Conservation (phyloP, 495 filamentous ascomycete species). For the Lineolata rhizophorae region DNA sequence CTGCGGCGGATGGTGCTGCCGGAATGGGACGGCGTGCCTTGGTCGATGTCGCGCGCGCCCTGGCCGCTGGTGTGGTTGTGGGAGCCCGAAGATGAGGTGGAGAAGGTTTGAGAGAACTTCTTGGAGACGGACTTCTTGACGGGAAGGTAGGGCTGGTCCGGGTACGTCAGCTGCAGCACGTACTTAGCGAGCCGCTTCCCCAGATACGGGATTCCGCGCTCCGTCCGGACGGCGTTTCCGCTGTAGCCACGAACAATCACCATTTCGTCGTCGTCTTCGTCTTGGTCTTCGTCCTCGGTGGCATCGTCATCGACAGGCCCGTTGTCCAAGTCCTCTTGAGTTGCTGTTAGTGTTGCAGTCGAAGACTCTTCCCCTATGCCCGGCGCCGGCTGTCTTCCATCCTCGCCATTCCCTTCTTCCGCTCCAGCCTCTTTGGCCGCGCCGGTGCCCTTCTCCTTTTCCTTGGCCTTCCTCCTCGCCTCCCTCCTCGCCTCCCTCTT, state of each 20-base stretch:
- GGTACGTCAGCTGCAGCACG: conserved; percentile 72
- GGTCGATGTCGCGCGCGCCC: conserved; percentile 14
- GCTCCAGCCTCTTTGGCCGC: not conserved
- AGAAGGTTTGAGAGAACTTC: conserved; percentile 13
- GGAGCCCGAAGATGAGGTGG: not conserved
- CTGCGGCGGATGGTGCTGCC: conserved; percentile 29
- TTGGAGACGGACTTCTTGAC: conserved; percentile 27
- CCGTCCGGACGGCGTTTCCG: conserved; percentile 75
- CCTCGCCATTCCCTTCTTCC: not conserved
- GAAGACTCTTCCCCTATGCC: conserved; percentile 7
- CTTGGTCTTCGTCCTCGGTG: conserved; percentile 18
- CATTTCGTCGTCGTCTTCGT: conserved; percentile 54
- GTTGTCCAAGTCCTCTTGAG: conserved; percentile 18
- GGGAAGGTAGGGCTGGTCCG: conserved; percentile 69
- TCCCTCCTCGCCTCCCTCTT: conserved; percentile 30
- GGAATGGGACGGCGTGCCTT: conserved; percentile 23
- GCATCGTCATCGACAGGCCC: too few species aligned
- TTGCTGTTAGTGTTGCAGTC: conserved; percentile 16
- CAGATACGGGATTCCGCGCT: conserved; percentile 87
- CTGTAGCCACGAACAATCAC: conserved; percentile 86
- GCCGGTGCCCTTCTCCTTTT: not conserved
- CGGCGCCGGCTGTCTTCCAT: conserved; percentile 4
- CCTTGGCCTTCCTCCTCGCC: conserved; percentile 18
- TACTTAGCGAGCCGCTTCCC: conserved; percentile 89
- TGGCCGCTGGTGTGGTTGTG: conserved; percentile 5